Conservation (phyloP, 108 stramenopile genomes). For the Ochromonas danica region DNA sequence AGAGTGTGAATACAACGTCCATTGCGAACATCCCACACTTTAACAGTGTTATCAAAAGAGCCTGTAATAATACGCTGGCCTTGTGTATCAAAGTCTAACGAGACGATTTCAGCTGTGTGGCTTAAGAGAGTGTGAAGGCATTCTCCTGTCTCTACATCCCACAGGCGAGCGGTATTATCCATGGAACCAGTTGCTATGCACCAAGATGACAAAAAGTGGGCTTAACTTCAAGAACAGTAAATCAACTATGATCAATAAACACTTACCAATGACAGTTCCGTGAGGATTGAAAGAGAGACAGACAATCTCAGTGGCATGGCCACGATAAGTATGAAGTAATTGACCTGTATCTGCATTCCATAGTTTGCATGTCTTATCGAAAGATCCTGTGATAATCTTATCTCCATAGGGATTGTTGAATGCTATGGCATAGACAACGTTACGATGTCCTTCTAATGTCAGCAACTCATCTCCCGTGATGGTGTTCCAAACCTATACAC, state of each 20-base stretch:
- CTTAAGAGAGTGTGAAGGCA: slow-evolving; percentile 66
- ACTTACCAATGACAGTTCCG: slow-evolving; percentile 55
- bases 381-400: slow-evolving; percentile 67
- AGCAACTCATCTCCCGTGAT: slow-evolving; percentile 65
- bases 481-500: no score
- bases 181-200: slow-evolving; percentile 67
- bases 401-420: slow-evolving; percentile 70
- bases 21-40: slow-evolving; percentile 64
- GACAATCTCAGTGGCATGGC: slow-evolving; percentile 68
- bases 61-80: slow-evolving; percentile 63
- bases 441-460: slow-evolving; percentile 64
- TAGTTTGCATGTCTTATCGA: slow-evolving; percentile 46
- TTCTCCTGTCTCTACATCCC: slow-evolving; percentile 66
- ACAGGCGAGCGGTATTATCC: slow-evolving; percentile 69
- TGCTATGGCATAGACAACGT: slow-evolving; percentile 70
- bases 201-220: no score
- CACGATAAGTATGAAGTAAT: slow-evolving; percentile 65
- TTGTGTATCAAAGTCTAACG: slow-evolving; percentile 61
- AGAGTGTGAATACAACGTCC: slow-evolving; percentile 62
- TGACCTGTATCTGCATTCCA: slow-evolving; percentile 40
- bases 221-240: no score
- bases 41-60: slow-evolving; percentile 64
- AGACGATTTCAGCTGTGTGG: slow-evolving; percentile 66
- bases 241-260: no score
- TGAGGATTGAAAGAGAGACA: slow-evolving; percentile 66